Conservation (phyloP, 2,329 filamentous ascomycete genomes). For the Fusarium sublunatum region DNA sequence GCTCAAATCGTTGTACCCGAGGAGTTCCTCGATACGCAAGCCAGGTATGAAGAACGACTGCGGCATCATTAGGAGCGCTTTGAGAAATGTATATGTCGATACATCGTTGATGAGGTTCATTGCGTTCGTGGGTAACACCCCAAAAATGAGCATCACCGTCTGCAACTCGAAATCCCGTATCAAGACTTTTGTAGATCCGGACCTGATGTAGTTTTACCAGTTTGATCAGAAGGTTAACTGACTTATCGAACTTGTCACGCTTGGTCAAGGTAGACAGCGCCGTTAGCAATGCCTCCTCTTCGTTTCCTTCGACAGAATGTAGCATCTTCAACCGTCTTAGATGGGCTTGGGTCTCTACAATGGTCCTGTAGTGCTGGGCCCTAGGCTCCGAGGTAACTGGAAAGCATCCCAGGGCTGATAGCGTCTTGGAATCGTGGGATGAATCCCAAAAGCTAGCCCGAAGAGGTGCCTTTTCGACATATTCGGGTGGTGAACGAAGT, state of each 20-base stretch:
- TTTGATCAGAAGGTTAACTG: neutral
- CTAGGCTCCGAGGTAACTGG: constrained; percentile 25
- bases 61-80: constrained; percentile 19
- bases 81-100: constrained; percentile 23
- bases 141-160: constrained; percentile 24
- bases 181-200: constrained; percentile 28
- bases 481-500: constrained; percentile 7
- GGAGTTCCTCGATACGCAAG: constrained; percentile 14
- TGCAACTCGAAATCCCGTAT: constrained; percentile 24
- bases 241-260: no score
- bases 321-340: constrained; percentile 25
- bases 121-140: constrained; percentile 6
- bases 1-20: constrained; percentile 18
- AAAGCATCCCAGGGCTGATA: constrained; percentile 28
- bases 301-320: constrained; percentile 25
- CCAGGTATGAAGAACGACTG: constrained; percentile 26
- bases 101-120: neutral
- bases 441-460: constrained; percentile 25
- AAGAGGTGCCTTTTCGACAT: constrained; percentile 14
- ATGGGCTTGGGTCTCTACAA: constrained; percentile 27
- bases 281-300: constrained; percentile 21
- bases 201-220: constrained; percentile 1
- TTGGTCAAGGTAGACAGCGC: constrained; percentile 8
- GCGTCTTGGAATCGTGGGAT: constrained; percentile 8
- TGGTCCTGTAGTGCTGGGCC: constrained; percentile 23